These are phyloP conservation scores for Lomentospora prolificans DNA, from an alignment of 2,329 filamentous ascomycete species.

Conservation along the genomic window DNA sequence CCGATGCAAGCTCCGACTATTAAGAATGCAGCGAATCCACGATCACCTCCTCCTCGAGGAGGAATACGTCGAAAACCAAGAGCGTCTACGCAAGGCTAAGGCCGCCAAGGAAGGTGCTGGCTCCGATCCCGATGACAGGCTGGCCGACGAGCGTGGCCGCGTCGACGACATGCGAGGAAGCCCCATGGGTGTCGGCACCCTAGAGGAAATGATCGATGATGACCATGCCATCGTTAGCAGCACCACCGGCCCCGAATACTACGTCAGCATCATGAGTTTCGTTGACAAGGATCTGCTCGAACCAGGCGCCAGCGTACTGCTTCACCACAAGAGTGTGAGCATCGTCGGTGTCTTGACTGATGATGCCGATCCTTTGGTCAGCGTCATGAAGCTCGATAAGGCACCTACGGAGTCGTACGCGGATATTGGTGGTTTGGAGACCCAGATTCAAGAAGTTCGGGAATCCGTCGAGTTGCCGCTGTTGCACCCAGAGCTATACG, in stretches of 20 bases:
- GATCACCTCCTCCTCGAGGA: constrained; percentile 95
- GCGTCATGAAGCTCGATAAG: constrained; percentile 99
- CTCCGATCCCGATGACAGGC: constrained; percentile 67
- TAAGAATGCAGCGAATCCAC: constrained; percentile 97
- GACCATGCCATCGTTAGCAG: constrained; percentile 98
- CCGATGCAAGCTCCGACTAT: constrained; percentile 91
- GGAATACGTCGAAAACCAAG: constrained; percentile 98
- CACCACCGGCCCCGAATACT: constrained; percentile 95
- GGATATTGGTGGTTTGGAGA: constrained; percentile 92
- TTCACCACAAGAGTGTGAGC: constrained; percentile 96
- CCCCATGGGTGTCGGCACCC: constrained; percentile 94
- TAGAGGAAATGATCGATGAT: constrained; percentile 98
- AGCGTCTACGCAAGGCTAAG: constrained; percentile 88
- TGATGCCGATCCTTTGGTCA: constrained; percentile 88
- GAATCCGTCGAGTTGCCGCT: constrained; percentile 94
- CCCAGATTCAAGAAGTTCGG: constrained; percentile 93
- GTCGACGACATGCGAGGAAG: constrained; percentile 98
- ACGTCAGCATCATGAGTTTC: constrained; percentile 99
- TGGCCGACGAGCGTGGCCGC: constrained; percentile 86
- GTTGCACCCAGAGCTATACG: constrained; percentile 92
- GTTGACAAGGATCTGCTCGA: constrained; percentile 98
- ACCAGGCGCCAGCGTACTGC: constrained; percentile 85
- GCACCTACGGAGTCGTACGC: constrained; percentile 96
- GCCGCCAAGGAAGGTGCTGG: constrained; percentile 64
- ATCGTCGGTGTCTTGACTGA: constrained; percentile 96